Conservation (phyloP, 306 rosid species). For the Corylus avellana region DNA sequence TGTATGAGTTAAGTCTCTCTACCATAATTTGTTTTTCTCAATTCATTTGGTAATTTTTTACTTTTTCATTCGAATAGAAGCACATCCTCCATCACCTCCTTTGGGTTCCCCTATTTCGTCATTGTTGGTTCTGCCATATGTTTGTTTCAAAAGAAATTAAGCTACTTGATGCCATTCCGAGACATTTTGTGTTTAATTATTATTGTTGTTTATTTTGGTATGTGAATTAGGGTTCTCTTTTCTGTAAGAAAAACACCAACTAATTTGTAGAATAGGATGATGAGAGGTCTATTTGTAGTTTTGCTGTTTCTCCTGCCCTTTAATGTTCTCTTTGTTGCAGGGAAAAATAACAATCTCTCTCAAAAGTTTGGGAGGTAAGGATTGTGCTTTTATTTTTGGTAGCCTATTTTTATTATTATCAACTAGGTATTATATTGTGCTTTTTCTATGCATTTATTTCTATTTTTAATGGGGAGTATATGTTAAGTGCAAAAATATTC, state of each 20-base stretch:
- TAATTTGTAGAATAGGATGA: not conserved
- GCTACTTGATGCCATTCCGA: not conserved
- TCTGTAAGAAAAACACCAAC: not conserved
- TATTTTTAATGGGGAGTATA: not conserved
- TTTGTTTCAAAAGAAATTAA: not conserved
- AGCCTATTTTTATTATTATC: not conserved
- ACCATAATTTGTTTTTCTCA: not conserved
- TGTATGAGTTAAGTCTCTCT: not conserved
- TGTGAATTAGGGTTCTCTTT: no score
- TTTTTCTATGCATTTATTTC: not conserved
- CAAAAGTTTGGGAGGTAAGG: conserved; percentile 89
- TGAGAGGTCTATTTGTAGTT: not conserved
- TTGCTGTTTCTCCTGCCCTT: not conserved
- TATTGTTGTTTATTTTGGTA: no score
- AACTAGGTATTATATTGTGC: conserved; percentile 52
- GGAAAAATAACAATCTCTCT: conserved; percentile 77
- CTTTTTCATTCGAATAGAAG: not conserved
- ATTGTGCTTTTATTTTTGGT: not conserved
- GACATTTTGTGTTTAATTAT: not conserved
- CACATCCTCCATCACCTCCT: not conserved
- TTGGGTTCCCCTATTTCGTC: not conserved
- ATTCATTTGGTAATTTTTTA: not conserved
- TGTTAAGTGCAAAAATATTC: no score
- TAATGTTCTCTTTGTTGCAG: conserved; percentile 36
- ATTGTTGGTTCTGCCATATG: not conserved